Evolutionary conservation across 2,329 filamentous ascomycete genomes (phyloP), one percentile per base, ranked within the genome.

Genomic region (Aspergillus fructus): DNA sequence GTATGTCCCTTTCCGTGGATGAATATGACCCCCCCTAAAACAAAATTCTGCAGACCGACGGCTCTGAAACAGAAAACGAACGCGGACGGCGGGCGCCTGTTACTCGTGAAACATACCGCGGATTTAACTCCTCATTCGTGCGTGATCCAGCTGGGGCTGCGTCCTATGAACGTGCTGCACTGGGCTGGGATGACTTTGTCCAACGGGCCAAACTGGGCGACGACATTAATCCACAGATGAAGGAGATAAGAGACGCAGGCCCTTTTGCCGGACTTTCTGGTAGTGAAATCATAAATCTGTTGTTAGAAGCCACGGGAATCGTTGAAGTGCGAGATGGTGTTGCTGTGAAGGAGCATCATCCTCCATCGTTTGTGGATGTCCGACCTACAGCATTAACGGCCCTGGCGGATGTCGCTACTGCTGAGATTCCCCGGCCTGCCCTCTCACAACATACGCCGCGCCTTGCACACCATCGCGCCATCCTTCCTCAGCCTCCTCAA

Each of bases 361-460:
- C 55, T 34, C 51, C 57, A 30, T 37, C 41, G 8, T 33, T 59
- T 27, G 51, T 50, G 37, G 65, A 62, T 48, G 59, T 54, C 49
- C 62, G 49, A 21, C 63, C 65, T 50, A 63, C 61, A n/a, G 72
- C 71, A 15, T 63, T 77, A 42, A 67, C 64, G 34, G 64, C 71
- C 4, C 65, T 77, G 53, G 75, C 74, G 30, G 74, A 76, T 53
- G 66, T 64, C 15, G 67, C 69, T 60, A 50, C 74, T 70, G 67
- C 69, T 47, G 68, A 68, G 41, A 56, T 62, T 7, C 66, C 68
- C n/a, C 66, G 64, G 24, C 59, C 59, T 42, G 53, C 61, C 23
- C 49, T 61, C 30, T 51, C 81, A 53, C 79, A 83, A 62, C 76
- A 63, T 73, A 81, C 50, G 75, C 77, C 49, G 70, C 79, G 49